These are phyloP conservation scores for Paspalum vaginatum DNA, from an alignment of 176 grass and related monocot species.

Conservation along the genomic window DNA sequence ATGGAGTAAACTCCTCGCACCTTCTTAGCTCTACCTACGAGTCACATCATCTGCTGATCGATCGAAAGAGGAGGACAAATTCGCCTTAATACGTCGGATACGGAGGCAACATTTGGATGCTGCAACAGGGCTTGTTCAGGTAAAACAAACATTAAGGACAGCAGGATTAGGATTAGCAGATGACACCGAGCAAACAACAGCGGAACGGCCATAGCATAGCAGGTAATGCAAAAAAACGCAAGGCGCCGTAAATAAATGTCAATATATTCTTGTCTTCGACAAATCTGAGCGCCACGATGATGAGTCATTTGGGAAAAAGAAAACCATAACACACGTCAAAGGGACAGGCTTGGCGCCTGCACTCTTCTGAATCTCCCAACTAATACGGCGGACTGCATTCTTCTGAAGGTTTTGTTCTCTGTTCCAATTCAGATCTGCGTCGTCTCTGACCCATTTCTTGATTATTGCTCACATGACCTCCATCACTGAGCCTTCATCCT, in stretches of 20 bases:
- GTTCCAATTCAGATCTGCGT: not conserved
- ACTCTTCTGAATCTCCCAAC: too few relatives aligned
- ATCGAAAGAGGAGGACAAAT: not conserved
- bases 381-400: too few relatives aligned
- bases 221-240: not conserved
- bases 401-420: slow-evolving; percentile 21
- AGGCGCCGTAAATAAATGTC: not conserved
- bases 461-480: not conserved
- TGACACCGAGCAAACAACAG: not conserved
- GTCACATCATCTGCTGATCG: not conserved
- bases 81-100: not conserved
- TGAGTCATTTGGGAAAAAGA: too few relatives aligned
- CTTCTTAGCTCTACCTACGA: not conserved
- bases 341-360: too few relatives aligned
- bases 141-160: too few relatives aligned
- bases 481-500: slow-evolving; percentile 57
- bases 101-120: not conserved
- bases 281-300: too few relatives aligned
- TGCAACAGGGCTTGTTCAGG: too few relatives aligned
- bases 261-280: not conserved
- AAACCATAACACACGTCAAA: too few relatives aligned
- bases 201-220: too few relatives aligned
- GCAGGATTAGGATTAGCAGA: not conserved
- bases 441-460: not conserved
- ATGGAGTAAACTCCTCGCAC: not conserved